These are phyloP conservation scores for Haberlea rhodopensis DNA, from an alignment of 257 asterid species.

Conservation along the genomic window DNA sequence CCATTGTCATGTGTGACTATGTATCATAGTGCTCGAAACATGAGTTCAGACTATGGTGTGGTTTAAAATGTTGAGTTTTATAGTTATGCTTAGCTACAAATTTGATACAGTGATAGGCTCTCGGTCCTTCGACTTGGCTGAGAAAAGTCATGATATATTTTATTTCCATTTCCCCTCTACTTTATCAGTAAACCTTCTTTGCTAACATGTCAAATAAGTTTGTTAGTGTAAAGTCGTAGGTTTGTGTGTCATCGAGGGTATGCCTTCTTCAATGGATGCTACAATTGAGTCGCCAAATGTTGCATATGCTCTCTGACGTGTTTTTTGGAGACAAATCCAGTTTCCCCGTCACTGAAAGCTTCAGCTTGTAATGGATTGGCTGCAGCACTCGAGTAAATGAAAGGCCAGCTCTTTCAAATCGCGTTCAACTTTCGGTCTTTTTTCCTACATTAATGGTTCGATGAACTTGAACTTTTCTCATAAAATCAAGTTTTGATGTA, in stretches of 20 bases:
- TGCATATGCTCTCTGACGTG: conserved; percentile 68
- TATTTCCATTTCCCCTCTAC: neutral
- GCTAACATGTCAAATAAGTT: neutral
- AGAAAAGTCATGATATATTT: neutral
- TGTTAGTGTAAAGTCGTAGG: conserved; percentile 38
- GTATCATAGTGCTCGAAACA: neutral
- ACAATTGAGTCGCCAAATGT: conserved; percentile 68
- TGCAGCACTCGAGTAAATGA: conserved; percentile 45
- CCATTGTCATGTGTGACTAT: neutral
- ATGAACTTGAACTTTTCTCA: conserved; percentile 3
- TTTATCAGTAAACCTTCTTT: conserved; percentile 7
- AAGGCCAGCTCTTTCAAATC: too few relatives aligned
- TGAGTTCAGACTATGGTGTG: neutral
- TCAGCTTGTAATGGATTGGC: conserved; percentile 65
- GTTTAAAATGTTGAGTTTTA: too few relatives aligned
- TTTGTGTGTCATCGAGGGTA: conserved; percentile 63
- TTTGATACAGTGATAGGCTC: neutral
- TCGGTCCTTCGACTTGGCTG: neutral
- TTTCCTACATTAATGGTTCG: too few relatives aligned
- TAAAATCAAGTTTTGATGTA: conserved; percentile 9
- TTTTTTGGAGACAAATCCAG: conserved; percentile 75
- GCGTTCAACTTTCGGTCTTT: conserved; percentile 11
- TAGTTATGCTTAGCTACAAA: neutral
- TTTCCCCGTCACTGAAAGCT: conserved; percentile 79
- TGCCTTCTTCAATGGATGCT: conserved; percentile 67